Conservation (phyloP, 2,329 filamentous ascomycete species). For the Graphilbum sp. region DNA sequence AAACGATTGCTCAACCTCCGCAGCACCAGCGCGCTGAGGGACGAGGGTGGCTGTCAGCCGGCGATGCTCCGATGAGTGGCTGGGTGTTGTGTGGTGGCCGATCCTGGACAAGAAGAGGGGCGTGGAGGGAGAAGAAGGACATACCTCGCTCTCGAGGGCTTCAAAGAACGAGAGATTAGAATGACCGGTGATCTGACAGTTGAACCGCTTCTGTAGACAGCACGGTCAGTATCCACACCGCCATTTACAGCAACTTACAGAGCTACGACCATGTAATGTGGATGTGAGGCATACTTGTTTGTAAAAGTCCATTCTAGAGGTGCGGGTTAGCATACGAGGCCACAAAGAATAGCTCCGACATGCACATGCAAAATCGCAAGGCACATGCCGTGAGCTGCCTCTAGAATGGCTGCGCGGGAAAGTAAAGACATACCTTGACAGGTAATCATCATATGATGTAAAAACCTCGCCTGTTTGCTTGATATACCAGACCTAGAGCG, state of each 20-base stretch:
- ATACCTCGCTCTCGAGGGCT: conserved; percentile 77
- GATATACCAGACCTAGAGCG: conserved; percentile 92
- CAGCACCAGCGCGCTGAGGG: conserved; percentile 54
- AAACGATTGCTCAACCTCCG: conserved; percentile 81
- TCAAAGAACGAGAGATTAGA: conserved; percentile 86
- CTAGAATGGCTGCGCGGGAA: too few relatives aligned
- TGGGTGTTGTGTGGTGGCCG: conserved; percentile 2
- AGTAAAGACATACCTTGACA: conserved; percentile 50
- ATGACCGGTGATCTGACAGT: conserved; percentile 90
- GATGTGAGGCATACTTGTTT: conserved; percentile 49
- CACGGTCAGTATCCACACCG: too few relatives aligned
- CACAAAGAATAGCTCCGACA: too few relatives aligned
- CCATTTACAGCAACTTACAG: conserved; percentile 5
- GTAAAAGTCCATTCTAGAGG: conserved; percentile 72
- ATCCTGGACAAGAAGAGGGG: conserved; percentile 3
- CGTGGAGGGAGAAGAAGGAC: conserved; percentile 15
- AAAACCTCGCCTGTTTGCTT: conserved; percentile 83
- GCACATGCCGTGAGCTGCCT: too few relatives aligned
- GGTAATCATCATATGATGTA: conserved; percentile 71
- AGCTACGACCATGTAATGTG: background rate
- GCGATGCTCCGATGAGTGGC: background rate
- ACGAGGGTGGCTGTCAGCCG: background rate
- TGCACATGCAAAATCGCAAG: background rate
- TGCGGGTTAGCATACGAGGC: conserved; percentile 15
- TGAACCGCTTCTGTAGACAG: conserved; percentile 56